Percentiles rank a stretch among this genome's conserved stretches.
These are phyloP conservation scores for Paraphoma chrysanthemicola DNA, from an alignment of 2,329 filamentous ascomycete genomes.

Conservation along the genomic window DNA sequence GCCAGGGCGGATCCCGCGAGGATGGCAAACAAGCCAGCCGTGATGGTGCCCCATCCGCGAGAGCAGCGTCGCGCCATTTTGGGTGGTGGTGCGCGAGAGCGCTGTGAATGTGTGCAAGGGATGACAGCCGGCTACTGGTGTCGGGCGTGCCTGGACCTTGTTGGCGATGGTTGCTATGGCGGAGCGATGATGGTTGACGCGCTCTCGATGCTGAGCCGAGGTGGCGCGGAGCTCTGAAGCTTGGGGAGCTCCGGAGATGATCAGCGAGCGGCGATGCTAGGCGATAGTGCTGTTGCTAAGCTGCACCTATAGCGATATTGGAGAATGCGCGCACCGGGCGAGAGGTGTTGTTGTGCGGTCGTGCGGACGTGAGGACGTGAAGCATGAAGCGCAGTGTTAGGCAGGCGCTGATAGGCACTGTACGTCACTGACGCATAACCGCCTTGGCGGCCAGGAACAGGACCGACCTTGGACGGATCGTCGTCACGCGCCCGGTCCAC, in stretches of 20 bases:
- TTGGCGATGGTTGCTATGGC: too few relatives aligned
- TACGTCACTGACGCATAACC: constrained; percentile 22
- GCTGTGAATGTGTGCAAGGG: constrained; percentile 1
- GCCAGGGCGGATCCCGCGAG: constrained; percentile 37
- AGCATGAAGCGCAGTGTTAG: constrained; percentile 12
- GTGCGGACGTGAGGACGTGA: constrained; percentile 2
- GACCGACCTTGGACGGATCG: background rate
- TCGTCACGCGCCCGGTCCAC: constrained; percentile 4
- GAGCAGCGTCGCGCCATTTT: constrained; percentile 31
- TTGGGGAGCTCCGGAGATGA: background rate
- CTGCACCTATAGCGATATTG: background rate
- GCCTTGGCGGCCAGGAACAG: constrained; percentile 24
- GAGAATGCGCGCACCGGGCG: background rate
- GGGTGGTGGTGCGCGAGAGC: constrained; percentile 16
- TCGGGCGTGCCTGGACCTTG: too few relatives aligned
- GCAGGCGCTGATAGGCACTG: constrained; percentile 8
- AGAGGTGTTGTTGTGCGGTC: background rate
- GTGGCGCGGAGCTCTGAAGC: background rate
- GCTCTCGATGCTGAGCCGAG: background rate
- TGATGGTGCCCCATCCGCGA: constrained; percentile 15
- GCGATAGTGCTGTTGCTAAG: background rate
- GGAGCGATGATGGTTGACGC: background rate
- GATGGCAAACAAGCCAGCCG: constrained; percentile 37
- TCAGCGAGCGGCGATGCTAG: background rate
- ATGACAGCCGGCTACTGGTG: too few relatives aligned